phyloP scores from a whole-genome alignment of 2,329 filamentous ascomycete species.

The Claviceps sp. region DNA sequence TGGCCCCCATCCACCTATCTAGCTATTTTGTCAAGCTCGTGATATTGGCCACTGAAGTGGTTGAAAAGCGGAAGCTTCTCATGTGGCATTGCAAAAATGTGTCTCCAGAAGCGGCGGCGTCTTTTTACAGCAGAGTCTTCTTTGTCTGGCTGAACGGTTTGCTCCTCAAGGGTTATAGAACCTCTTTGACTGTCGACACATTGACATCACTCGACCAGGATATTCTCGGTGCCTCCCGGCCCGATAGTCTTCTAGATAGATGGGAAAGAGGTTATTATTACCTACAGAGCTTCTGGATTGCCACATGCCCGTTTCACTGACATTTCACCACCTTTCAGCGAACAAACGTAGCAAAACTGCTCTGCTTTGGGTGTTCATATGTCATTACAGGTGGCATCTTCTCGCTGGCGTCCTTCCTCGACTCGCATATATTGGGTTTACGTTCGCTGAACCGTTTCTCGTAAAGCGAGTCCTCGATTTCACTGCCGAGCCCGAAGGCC shows the following conservation, averaged over 20 bases:
- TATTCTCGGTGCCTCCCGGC: neutral
- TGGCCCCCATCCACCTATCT: constrained; percentile 14
- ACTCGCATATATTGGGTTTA: constrained; percentile 23
- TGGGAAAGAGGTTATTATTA: neutral
- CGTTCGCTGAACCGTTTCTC: constrained; percentile 29
- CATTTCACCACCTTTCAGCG: constrained; percentile 2
- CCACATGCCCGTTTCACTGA: neutral
- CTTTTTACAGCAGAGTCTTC: neutral
- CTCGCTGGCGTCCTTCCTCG: constrained; percentile 21
- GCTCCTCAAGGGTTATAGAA: constrained; percentile 1
- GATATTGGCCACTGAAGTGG: constrained; percentile 11
- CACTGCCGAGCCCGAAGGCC: constrained; percentile 12
- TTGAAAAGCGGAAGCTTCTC: neutral
- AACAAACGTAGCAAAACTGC: constrained; percentile 11
- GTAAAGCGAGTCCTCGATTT: constrained; percentile 21
- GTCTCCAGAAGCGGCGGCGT: neutral
- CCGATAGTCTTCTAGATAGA: neutral
- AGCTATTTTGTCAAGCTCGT: constrained; percentile 15
- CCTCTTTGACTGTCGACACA: neutral
- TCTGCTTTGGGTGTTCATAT: constrained; percentile 12
- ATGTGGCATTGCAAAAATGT: neutral
- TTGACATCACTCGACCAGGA: constrained; percentile 1
- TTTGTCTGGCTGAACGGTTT: constrained; percentile 1
- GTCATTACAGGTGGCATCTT: constrained; percentile 15
- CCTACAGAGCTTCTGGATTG: neutral